Base-by-base conservation (phyloP, 1,284 basidiomycete genomes). In the Malassezia sympodialis region DNA sequence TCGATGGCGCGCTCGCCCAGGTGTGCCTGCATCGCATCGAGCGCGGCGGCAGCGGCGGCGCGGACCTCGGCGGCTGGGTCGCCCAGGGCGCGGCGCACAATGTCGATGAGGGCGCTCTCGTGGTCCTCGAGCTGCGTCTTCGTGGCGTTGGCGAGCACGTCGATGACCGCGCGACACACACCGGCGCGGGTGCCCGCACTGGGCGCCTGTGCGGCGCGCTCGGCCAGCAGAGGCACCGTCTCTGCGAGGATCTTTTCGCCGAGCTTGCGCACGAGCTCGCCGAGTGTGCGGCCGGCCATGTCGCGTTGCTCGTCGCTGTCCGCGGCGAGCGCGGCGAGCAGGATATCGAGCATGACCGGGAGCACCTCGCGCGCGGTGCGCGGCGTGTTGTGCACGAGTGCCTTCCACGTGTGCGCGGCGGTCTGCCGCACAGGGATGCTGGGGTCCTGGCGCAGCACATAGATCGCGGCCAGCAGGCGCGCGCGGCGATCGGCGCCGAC, bases 391-490 rank as follows among this genome's bases (percentile, higher is more conserved):
- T 89, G 83, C 24, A 99, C 91, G 60, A 98, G 80, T 1, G 88
- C 91, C 77, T 98, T 98, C 94, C 94, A 99, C 62, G 96, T 96
- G 62, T 93, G 90, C 52, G 93, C 83, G 0, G 93, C 89, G 3
- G 89, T 84, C 76, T 90, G 87, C 43, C 94, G 84, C 34, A 98
- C 91, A 41, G 85, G 82, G 46, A 83, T 84, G 66, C 96, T 88
- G 24, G 88, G 82, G 76, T 98, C 94, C 77, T 98, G 94, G 53
- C 91, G 84, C 54, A 91, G 85, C 64, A 98, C 81, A 76, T 93
- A 99, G 56, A 98, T 77, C 1, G 87, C 87, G 3, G 90, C 85
- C 40, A 98, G 79, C 41, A 98, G 88, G 27, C 88, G 83, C 76
- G 96, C 89, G 49, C 91, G 81, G 52, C 90, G 83, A 65, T 96